Evolutionary conservation across 202 grass and related monocot species (phyloP), one percentile per base, ranked within the genome.

Genomic region (Setaria viridis): DNA sequence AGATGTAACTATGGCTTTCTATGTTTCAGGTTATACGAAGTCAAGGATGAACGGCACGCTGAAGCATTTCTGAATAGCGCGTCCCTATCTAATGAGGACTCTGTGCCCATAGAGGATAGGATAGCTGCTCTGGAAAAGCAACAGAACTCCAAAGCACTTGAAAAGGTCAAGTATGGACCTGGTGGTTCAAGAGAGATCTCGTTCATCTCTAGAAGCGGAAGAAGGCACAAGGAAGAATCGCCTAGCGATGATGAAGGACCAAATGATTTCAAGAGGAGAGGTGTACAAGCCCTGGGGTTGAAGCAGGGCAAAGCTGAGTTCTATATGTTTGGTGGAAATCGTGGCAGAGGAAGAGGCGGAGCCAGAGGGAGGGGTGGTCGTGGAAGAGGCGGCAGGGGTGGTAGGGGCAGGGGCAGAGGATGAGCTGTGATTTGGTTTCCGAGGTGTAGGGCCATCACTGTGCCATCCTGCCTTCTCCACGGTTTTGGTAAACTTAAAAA

Each of bases 21-120:
- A 64, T 41, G 8, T 88, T 82, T 72, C 89, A 95, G 96, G 86
- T 87, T 99, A 47, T 99, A 94, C 29, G 97, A 99, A 89, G 80
- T 99, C 49, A 96, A 96, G 82, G 97, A 96, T 77, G 94, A 93
- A 41, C 90, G 90, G 12, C 94, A 96, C 25, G 94, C 97, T 0
- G 97, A 99, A 72, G 97, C 97, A 68, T 99, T 96, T 81, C 81
- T 89, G 85, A 90, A 85, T 29, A 90, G 81, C 2, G 69, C 55
- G 37, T 99, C 93, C 59, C 92, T 99, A 65, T 89, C 87, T 41
- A 85, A 87, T 2, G 90, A 94, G 85, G 97, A 99, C 39, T 73
- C 82, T 60, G 80, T 91, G 35, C 87, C 90, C n/a, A 83, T 96
- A 35, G 90, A 75, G 71, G 93, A 96, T 74, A 91, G 97, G 81